These are phyloP conservation scores for Aspergillus sp. DNA, from an alignment of 2,329 filamentous ascomycete genomes.

Conservation along the genomic window DNA sequence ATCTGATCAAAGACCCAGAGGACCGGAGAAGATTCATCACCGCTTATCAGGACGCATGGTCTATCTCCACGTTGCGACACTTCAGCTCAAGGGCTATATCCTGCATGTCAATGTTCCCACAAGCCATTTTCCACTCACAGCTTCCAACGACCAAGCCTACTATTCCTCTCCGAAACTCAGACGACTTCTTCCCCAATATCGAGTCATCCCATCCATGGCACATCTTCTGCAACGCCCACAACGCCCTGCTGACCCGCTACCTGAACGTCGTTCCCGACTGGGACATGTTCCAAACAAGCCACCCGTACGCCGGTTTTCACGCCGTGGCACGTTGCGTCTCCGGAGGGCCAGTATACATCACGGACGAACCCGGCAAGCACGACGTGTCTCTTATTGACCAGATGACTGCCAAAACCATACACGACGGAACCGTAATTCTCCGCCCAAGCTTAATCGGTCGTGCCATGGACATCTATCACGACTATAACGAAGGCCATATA, in stretches of 20 bases:
- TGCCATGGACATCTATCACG: constrained; percentile 70
- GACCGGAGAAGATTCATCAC: constrained; percentile 71
- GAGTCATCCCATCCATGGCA: constrained; percentile 88
- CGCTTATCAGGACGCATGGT: constrained; percentile 85
- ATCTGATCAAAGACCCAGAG: constrained; percentile 68
- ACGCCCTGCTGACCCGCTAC: constrained; percentile 76
- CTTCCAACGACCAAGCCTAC: constrained; percentile 73
- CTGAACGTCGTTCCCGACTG: constrained; percentile 85
- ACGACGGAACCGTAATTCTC: constrained; percentile 76
- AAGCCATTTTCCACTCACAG: constrained; percentile 82
- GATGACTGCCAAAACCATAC: constrained; percentile 74
- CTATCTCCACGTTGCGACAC: constrained; percentile 71
- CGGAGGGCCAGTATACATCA: constrained; percentile 92
- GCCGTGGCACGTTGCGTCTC: constrained; percentile 86
- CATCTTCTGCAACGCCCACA: constrained; percentile 91
- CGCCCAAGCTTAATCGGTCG: constrained; percentile 75
- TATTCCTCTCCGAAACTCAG: constrained; percentile 80
- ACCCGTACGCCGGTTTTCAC: constrained; percentile 77
- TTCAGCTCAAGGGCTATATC: constrained; percentile 79
- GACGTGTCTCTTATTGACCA: constrained; percentile 72
- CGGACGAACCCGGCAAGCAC: constrained; percentile 82
- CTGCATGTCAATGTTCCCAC: constrained; percentile 91
- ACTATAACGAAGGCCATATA: constrained; percentile 71
- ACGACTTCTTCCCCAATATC: constrained; percentile 84
- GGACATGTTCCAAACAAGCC: constrained; percentile 72